phyloP scores from a whole-genome alignment of 2,329 filamentous ascomycete species.

The Xylaria sp. region DNA sequence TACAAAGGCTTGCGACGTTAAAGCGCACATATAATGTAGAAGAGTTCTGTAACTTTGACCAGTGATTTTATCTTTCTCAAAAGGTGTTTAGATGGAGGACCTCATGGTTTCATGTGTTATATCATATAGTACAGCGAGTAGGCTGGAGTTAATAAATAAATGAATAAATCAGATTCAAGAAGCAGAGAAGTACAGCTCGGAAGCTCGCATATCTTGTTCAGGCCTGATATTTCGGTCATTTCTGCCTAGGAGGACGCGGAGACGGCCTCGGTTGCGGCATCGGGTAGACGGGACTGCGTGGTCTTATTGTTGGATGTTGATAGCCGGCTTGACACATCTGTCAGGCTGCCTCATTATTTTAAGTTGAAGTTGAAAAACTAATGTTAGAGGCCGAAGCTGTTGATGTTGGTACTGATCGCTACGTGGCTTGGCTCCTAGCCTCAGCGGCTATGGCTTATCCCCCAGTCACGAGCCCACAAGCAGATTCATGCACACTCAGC shows the following conservation, averaged over 20 bases:
- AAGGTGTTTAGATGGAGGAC: too few species aligned
- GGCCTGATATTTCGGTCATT: background rate
- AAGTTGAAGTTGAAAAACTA: background rate
- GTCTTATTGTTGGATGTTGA: background rate
- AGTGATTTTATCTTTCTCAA: too few species aligned
- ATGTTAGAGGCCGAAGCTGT: background rate
- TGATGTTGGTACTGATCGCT: constrained; percentile 2
- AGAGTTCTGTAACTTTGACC: too few species aligned
- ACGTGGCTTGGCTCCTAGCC: constrained; percentile 6
- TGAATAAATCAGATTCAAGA: too few species aligned
- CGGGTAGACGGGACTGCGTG: background rate
- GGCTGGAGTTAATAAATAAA: too few species aligned
- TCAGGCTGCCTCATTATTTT: background rate
- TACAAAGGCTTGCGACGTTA: too few species aligned
- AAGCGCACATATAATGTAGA: too few species aligned
- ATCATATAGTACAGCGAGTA: too few species aligned
- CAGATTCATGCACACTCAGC: background rate
- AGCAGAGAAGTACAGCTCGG: too few species aligned
- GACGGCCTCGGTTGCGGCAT: background rate
- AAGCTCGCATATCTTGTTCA: background rate
- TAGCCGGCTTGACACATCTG: background rate
- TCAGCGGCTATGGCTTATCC: constrained; percentile 3
- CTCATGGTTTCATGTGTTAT: too few species aligned
- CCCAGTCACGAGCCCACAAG: background rate
- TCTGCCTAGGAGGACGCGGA: background rate